These are phyloP conservation scores for Ophiostoma australiae DNA, from an alignment of 2,329 filamentous ascomycete genomes.

Conservation along the genomic window DNA sequence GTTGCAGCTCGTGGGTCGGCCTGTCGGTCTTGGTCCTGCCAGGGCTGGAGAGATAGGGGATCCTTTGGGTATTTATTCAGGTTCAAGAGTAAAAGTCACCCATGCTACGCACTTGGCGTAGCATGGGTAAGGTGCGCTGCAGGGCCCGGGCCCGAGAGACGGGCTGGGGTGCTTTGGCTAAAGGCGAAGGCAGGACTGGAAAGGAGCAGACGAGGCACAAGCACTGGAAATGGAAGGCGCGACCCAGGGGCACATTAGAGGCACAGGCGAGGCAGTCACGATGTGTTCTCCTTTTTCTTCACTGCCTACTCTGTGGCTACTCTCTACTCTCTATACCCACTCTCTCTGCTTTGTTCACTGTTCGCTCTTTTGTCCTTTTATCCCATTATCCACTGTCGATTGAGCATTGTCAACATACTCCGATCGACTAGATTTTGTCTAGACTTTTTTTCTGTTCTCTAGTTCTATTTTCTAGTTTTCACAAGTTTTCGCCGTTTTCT, in stretches of 20 bases:
- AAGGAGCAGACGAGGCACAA: not conserved
- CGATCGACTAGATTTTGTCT: not conserved
- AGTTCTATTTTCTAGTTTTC: not conserved
- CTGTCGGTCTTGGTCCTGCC: not conserved
- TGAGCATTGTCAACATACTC: not conserved
- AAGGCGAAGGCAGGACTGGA: not conserved
- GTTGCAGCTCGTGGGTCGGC: constrained; percentile 1
- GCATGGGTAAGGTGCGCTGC: not conserved
- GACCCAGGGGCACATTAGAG: constrained; percentile 10
- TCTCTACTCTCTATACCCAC: not conserved
- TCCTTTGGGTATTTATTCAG: not conserved
- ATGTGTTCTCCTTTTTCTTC: not conserved
- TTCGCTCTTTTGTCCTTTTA: not conserved
- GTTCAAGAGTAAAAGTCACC: not conserved
- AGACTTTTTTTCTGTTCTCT: not conserved
- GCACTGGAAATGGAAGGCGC: not conserved
- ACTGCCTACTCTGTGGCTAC: not conserved
- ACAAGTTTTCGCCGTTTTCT: not conserved
- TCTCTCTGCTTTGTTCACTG: not conserved
- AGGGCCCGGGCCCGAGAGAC: not conserved
- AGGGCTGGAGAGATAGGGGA: constrained; percentile 11
- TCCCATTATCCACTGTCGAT: not conserved
- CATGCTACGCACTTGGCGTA: not conserved
- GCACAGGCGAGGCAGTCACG: not conserved
- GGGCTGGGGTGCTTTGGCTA: not conserved